Conservation (phyloP, 441 rosid genomes). For the Erysimum pusillum region DNA sequence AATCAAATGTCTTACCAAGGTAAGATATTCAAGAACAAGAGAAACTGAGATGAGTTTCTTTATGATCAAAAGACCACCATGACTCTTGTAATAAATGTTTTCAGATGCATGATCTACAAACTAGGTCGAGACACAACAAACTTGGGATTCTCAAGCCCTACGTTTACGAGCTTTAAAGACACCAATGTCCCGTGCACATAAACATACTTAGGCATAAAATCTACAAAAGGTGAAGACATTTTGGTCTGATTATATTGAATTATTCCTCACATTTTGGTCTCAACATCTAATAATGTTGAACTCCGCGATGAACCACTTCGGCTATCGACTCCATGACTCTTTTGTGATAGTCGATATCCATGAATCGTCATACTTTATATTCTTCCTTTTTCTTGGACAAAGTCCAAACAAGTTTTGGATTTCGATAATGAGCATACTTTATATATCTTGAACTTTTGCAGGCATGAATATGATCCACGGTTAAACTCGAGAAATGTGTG, state of each 20-base stretch:
- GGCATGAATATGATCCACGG: background rate
- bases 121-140: slow-evolving; percentile 15
- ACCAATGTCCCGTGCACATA: background rate
- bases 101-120: slow-evolving; percentile 18
- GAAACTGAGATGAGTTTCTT: slow-evolving; percentile 2
- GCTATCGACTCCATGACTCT: too few species aligned
- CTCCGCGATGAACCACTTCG: background rate
- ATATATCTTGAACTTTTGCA: slow-evolving; percentile 9
- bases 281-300: background rate
- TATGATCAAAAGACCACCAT: background rate
- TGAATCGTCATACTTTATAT: too few species aligned
- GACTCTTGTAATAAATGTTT: background rate
- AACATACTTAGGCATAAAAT: background rate
- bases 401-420: too few species aligned
- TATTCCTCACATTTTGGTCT: too few species aligned
- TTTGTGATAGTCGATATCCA: too few species aligned
- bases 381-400: too few species aligned
- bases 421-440: too few species aligned
- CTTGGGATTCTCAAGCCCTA: background rate
- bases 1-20: background rate
- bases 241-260: too few species aligned
- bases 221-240: background rate
- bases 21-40: slow-evolving; percentile 34
- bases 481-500: background rate
- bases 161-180: slow-evolving; percentile 3